Base-by-base conservation (phyloP, 176 grass and related monocot genomes). In the Raddia distichophylla region DNA sequence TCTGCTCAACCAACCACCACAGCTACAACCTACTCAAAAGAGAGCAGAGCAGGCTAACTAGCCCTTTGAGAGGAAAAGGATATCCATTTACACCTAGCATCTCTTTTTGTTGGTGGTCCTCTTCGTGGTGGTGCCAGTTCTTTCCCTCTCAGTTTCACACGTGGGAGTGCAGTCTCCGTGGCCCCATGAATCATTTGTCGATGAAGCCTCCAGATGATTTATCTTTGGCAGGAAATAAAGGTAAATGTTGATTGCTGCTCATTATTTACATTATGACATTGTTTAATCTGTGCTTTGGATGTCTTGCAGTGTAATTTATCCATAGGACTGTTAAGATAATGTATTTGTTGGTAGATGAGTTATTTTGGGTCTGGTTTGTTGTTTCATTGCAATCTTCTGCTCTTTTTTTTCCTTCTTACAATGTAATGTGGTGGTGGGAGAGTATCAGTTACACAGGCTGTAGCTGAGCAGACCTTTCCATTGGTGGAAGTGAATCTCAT, bases 101-200 rank as follows among this genome's bases (percentile, higher is more conserved):
- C 71, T 58, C 10, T 8, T 52, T 65, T 81, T 59, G 60, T 63
- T 33, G 67, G 48, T 61, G 77, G 82, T 76, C 51, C 55, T 80
- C 55, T 50, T 66, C 48, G 27, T 82, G 78, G 59, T 86, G 83
- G 78, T 86, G 71, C 64, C 82, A 20, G 34, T 78, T 66, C 83
- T 78, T 90, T 86, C 58, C 57, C 73, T 73, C 73, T 82, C 65
- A 90, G 64, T 10, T 45, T 73, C 67, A 86, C 83, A 90, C 51
- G 78, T 86, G 88, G 77, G 56, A 33, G 58, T 16, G 46, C 35
- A 11, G 73, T 10, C 7, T 48, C 34, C 19, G 0, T 53, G 32
- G 47, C 59, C 35, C 44, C 18, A 7, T 18, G 69, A 52, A 40
- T 72, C 80, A 63, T 63, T 50, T 63, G 58, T 40, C 6, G 2